These are phyloP conservation scores for Boletus rubropictus DNA, from an alignment of 768 basidiomycete species.

Conservation along the genomic window DNA sequence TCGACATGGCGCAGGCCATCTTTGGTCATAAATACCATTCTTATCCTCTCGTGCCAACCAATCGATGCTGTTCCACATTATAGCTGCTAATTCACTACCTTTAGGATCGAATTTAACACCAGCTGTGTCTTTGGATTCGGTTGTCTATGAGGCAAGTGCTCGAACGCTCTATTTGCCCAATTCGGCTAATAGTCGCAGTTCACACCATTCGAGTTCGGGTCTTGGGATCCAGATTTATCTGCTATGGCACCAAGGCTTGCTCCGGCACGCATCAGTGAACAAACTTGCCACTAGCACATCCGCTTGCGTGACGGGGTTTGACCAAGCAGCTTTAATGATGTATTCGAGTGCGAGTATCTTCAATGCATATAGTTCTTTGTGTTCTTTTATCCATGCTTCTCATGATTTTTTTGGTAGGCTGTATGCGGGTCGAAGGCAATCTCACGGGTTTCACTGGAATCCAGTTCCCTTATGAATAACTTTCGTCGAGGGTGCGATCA, in stretches of 20 bases:
- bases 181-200: constrained; percentile 34
- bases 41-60: constrained; percentile 47
- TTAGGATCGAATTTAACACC: constrained; percentile 40
- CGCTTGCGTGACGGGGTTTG: constrained; percentile 68
- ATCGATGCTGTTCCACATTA: constrained; percentile 60
- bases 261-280: constrained; percentile 60
- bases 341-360: constrained; percentile 70
- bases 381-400: not conserved
- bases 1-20: constrained; percentile 63
- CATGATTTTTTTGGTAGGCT: constrained; percentile 37
- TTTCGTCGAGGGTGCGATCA: constrained; percentile 41
- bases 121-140: constrained; percentile 35
- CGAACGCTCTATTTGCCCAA: constrained; percentile 3
- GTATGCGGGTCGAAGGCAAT: constrained; percentile 39
- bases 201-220: constrained; percentile 62
- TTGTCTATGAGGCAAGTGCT: constrained; percentile 52
- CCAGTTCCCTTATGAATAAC: constrained; percentile 44
- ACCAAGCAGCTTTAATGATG: constrained; percentile 70
- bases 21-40: constrained; percentile 54
- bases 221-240: constrained; percentile 67
- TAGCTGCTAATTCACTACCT: constrained; percentile 52
- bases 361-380: constrained; percentile 37
- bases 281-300: constrained; percentile 50
- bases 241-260: constrained; percentile 58
- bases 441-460: constrained; percentile 33